Base-by-base conservation (phyloP, 495 filamentous ascomycete species). In the Penicillium parvum region DNA sequence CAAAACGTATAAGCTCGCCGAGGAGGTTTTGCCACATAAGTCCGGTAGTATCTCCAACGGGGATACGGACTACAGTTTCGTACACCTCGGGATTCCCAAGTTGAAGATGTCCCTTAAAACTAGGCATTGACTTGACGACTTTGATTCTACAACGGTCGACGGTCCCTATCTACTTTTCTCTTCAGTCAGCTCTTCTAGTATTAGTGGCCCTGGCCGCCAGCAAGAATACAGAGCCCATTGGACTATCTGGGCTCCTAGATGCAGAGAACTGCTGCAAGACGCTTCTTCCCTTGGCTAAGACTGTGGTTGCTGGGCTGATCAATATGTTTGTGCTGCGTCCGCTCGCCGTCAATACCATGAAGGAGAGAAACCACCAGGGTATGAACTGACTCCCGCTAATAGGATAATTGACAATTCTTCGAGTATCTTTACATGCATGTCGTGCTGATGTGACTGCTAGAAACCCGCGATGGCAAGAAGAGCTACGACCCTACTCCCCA, bases 41-140 rank as follows among this genome's bases (percentile, higher is more conserved):
- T 92, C 53, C 84, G 82, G 53, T 86, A 89, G 62, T 90, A 97
- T 25, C 94, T 60, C 96, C 88, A 3, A 99, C 85, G 36, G 88
- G 79, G 55, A 99, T 95, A 33, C 75, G 74, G 44, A 96, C 41
- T 7, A 89, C 85, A 10, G 81, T 81, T n/a, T 85, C 77, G 51
- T 87, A 92, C 23, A 81, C 73, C 22, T 71, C 60, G 1, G 81
- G 73, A 57, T 97, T 79, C 1, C 94, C 94, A 19, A 99, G 77
- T 0, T 81, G 85, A 25, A 97, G 76, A 5, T 69, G 66, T 2
- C 94, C 91, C 50, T 86, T 86, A 58, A 86, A 99, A 3, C 78
- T 82, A 37, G 80, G 76, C 38, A 86, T 81, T 15, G 86, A 84
- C 48, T 77, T 77, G 1, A 81, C 74, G 5, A 68, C 56, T 61